Conservation (phyloP, 768 basidiomycete genomes). For the Naganishia randhawae region DNA sequence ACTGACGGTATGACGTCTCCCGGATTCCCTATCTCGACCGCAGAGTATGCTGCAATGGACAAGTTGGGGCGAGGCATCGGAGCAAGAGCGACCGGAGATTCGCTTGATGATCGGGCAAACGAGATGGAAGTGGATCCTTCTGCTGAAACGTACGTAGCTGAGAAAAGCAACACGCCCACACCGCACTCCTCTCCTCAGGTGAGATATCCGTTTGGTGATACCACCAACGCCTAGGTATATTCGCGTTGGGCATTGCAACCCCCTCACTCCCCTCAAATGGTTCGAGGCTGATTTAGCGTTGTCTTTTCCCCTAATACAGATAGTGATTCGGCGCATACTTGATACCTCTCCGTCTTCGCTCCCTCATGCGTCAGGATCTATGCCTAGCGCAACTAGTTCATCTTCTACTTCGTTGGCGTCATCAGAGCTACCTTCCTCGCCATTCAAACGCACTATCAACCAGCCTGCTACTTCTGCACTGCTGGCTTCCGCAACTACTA, state of each 20-base stretch:
- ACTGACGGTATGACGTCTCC: slow-evolving; percentile 21
- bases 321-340: slow-evolving; percentile 41
- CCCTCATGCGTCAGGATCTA: slow-evolving; percentile 35
- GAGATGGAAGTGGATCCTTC: slow-evolving; percentile 21
- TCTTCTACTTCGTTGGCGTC: not conserved
- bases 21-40: slow-evolving; percentile 10
- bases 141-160: slow-evolving; percentile 23
- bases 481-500: not conserved
- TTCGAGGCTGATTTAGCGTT: not conserved
- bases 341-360: slow-evolving; percentile 50
- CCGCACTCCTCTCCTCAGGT: slow-evolving; percentile 51
- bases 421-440: not conserved
- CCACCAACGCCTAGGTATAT: slow-evolving; percentile 10
- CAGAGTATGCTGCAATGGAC: slow-evolving; percentile 14
- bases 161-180: slow-evolving; percentile 40
- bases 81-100: slow-evolving; percentile 9
- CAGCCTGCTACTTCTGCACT: not conserved
- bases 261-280: not conserved
- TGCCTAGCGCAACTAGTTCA: not conserved
- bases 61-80: slow-evolving; percentile 16
- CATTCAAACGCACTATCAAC: not conserved
- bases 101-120: slow-evolving; percentile 5
- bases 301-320: slow-evolving; percentile 9
- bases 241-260: slow-evolving; percentile 6
- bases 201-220: slow-evolving; percentile 30